Evolutionary conservation across 208 protist species (phyloP).

Genomic region (Acanthamoeba quina): DNA sequence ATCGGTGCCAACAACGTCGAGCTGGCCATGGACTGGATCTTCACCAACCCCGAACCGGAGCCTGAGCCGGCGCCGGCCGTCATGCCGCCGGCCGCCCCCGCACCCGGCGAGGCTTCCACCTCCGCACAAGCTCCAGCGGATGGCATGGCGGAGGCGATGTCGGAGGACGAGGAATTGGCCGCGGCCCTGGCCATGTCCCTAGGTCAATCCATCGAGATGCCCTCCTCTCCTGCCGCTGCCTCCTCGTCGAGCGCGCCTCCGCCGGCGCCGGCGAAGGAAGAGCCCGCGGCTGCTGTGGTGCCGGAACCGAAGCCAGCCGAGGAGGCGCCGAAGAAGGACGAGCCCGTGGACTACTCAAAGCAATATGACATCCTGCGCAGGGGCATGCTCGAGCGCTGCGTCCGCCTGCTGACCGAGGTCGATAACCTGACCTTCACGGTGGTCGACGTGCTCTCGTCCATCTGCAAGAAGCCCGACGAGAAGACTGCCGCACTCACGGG

Average conservation of each 20-base stretch:
- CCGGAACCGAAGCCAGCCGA: not conserved
- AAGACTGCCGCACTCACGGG: not conserved
- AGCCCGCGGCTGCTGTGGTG: not conserved
- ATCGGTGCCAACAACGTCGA: slow-evolving; percentile 62
- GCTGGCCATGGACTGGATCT: slow-evolving; percentile 68
- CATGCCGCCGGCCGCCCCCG: not conserved
- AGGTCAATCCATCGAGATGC: slow-evolving; percentile 11
- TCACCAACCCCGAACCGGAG: slow-evolving; percentile 65
- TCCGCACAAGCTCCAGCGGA: not conserved
- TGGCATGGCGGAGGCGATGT: not conserved
- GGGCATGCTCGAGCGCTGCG: slow-evolving; percentile 55
- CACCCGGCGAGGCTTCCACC: not conserved
- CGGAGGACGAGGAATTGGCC: slow-evolving; percentile 65
- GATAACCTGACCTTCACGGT: slow-evolving; percentile 48
- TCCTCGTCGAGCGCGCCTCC: not conserved
- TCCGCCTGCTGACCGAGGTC: slow-evolving; percentile 32
- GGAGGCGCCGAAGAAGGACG: slow-evolving; percentile 22
- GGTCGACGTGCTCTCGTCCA: slow-evolving; percentile 36
- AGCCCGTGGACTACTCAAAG: slow-evolving; percentile 22
- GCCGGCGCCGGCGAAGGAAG: not conserved
- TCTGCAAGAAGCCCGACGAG: slow-evolving; percentile 61
- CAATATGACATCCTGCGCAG: slow-evolving; percentile 57
- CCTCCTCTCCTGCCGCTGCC: not conserved
- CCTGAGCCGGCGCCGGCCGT: slow-evolving; percentile 13
- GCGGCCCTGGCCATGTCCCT: slow-evolving; percentile 70